Evolutionary conservation across 352 stramenopile species (phyloP).

Genomic region (Phytopythium montanum): DNA sequence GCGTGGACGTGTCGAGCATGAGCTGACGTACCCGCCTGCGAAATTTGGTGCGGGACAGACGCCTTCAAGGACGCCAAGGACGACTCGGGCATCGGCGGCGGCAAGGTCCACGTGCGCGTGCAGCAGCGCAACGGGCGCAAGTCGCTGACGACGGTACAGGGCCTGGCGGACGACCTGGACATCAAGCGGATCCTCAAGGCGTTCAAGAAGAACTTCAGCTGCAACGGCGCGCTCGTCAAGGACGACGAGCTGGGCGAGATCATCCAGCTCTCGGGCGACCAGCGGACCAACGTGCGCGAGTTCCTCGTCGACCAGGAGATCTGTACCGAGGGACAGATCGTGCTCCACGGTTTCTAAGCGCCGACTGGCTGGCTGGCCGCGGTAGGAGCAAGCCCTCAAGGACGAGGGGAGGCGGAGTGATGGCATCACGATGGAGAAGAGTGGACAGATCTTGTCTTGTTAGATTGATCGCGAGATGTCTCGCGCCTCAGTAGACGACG

Average conservation of each 20-base stretch:
- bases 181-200: constrained; percentile 99
- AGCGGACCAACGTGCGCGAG: constrained; percentile 98
- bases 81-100: constrained; percentile 77
- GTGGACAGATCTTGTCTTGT: not conserved
- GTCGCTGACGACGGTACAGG: constrained; percentile 99
- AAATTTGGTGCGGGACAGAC: constrained; percentile 34
- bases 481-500: constrained; percentile 6
- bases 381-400: not conserved
- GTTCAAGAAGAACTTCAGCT: constrained; percentile 99
- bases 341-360: constrained; percentile 97
- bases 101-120: constrained; percentile 97
- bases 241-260: constrained; percentile 98
- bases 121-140: constrained; percentile 99
- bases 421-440: not conserved
- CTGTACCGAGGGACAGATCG: constrained; percentile 93
- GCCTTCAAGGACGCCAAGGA: constrained; percentile 88
- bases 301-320: constrained; percentile 99
- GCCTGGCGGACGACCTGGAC: constrained; percentile 97
- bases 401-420: not conserved
- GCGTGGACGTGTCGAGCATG: not conserved
- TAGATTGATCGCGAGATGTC: constrained; percentile 3
- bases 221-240: constrained; percentile 99
- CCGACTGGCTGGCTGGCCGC: not conserved
- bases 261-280: constrained; percentile 99
- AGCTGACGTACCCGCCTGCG: constrained; percentile 10